Percentiles rank a stretch among this genome's conserved stretches.
These are phyloP conservation scores for Violaceomyces palustris DNA, from an alignment of 1,284 basidiomycete species.

Conservation along the genomic window DNA sequence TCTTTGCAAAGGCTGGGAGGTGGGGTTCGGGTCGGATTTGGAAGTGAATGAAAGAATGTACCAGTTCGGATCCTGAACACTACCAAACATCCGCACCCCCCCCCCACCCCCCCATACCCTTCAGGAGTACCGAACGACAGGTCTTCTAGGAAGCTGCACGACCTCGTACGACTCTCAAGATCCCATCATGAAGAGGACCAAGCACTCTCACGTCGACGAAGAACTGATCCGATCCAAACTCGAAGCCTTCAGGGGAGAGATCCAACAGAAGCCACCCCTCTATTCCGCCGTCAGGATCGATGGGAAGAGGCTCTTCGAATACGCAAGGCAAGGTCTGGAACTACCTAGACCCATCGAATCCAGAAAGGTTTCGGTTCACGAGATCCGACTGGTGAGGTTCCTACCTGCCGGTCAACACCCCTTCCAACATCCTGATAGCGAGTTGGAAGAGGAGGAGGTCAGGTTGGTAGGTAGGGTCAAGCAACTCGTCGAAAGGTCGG, in stretches of 20 bases:
- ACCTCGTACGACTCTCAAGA: slow-evolving; percentile 87
- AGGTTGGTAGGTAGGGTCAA: slow-evolving; percentile 37
- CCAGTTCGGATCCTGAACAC: no score
- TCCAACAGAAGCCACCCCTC: slow-evolving; percentile 63
- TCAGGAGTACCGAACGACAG: slow-evolving; percentile 78
- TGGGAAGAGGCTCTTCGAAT: slow-evolving; percentile 90
- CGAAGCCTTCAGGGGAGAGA: slow-evolving; percentile 76
- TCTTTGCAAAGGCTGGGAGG: no score
- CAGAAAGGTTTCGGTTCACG: slow-evolving; percentile 75
- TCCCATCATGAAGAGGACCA: slow-evolving; percentile 57
- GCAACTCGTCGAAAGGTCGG: slow-evolving; percentile 32
- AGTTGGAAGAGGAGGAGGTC: slow-evolving; percentile 41
- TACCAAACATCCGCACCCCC: no score
- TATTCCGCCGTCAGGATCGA: slow-evolving; percentile 99
- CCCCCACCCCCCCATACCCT: no score
- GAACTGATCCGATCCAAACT: slow-evolving; percentile 70
- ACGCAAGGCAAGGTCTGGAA: slow-evolving; percentile 81
- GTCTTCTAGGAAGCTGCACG: slow-evolving; percentile 86
- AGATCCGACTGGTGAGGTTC: slow-evolving; percentile 62
- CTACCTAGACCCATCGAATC: slow-evolving; percentile 87
- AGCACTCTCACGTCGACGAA: slow-evolving; percentile 75
- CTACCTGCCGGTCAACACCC: slow-evolving; percentile 23
- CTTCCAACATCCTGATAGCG: slow-evolving; percentile 34
- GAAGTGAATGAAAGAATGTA: no score
- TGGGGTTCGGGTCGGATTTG: no score